phyloP scores from a whole-genome alignment of 1,139 yeast genomes.

The Debaryomyces udenii region DNA sequence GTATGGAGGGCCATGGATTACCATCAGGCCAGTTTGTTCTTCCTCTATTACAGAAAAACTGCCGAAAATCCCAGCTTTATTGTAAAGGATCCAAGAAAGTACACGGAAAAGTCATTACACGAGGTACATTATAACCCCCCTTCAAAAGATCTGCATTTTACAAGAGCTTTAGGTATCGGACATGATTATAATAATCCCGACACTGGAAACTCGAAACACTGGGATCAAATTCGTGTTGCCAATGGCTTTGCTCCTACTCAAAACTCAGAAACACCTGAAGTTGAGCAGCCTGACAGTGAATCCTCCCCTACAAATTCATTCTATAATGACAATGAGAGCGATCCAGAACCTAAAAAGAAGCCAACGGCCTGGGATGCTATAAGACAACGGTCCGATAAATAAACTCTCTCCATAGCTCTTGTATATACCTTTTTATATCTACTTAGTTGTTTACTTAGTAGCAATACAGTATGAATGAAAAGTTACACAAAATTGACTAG shows the following conservation, averaged over 20 bases:
- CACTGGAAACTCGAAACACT: conserved; percentile 19
- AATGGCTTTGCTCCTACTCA: conserved; percentile 29
- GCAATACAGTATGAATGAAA: conserved; percentile 1
- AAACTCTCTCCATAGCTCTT: neutral
- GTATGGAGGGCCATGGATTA: conserved; percentile 46
- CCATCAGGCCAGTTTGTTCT: conserved; percentile 40
- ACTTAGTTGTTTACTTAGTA: neutral
- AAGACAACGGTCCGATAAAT: conserved; percentile 12
- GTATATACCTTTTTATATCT: neutral
- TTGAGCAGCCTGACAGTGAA: neutral
- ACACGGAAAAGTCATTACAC: conserved; percentile 26
- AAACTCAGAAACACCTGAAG: conserved; percentile 1
- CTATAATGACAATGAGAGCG: neutral
- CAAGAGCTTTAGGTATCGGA: conserved; percentile 14
- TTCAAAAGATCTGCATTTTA: conserved; percentile 11
- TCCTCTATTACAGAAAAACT: conserved; percentile 38
- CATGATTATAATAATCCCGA: conserved; percentile 6
- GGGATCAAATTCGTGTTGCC: conserved; percentile 36
- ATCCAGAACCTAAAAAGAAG: neutral
- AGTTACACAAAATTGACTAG: conserved; percentile 10
- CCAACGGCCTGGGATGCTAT: conserved; percentile 22
- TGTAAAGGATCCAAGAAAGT: conserved; percentile 41
- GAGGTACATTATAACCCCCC: conserved; percentile 34
- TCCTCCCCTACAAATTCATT: conserved; percentile 3
- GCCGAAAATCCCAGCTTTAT: conserved; percentile 38